Evolutionary conservation across 495 filamentous ascomycete species (phyloP).

Genomic region (Acidiella bohemica): DNA sequence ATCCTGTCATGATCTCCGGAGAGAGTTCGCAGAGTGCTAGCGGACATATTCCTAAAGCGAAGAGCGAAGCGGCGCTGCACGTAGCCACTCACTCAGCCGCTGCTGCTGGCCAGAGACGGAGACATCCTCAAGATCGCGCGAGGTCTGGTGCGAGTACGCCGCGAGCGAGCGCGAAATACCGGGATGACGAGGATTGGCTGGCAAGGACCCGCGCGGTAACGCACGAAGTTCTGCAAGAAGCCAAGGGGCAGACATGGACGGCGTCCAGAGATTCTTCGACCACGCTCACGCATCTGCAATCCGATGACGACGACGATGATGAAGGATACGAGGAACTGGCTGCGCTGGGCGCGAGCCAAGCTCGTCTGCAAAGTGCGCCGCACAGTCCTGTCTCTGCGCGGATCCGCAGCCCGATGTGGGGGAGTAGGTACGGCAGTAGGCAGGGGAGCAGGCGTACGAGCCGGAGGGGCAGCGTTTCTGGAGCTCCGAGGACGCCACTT

Average conservation of each 20-base stretch:
- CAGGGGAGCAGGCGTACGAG: slow-evolving; percentile 23
- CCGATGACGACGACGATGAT: slow-evolving; percentile 20
- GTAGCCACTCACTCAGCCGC: background rate
- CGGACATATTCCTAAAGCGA: slow-evolving; percentile 24
- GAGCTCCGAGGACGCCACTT: slow-evolving; percentile 20
- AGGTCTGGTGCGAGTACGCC: slow-evolving; percentile 9
- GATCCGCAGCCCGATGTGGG: slow-evolving; percentile 16
- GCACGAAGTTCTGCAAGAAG: slow-evolving; percentile 24
- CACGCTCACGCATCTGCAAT: slow-evolving; percentile 17
- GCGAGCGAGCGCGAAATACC: background rate
- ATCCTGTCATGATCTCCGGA: background rate
- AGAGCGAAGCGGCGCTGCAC: slow-evolving; percentile 24
- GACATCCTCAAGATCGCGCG: slow-evolving; percentile 10
- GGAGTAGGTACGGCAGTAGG: slow-evolving; percentile 22
- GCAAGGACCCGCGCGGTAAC: slow-evolving; percentile 27
- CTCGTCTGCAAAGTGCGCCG: slow-evolving; percentile 8
- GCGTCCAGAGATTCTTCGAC: slow-evolving; percentile 26
- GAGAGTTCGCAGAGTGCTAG: background rate
- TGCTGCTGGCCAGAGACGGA: background rate
- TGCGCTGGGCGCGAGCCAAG: slow-evolving; percentile 4
- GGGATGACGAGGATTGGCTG: slow-evolving; percentile 27
- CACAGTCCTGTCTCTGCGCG: slow-evolving; percentile 2
- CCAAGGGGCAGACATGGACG: slow-evolving; percentile 31
- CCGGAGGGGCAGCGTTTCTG: slow-evolving; percentile 19
- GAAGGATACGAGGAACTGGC: slow-evolving; percentile 16